Conservation (phyloP, 2,329 filamentous ascomycete species). For the Curvularia sp. region DNA sequence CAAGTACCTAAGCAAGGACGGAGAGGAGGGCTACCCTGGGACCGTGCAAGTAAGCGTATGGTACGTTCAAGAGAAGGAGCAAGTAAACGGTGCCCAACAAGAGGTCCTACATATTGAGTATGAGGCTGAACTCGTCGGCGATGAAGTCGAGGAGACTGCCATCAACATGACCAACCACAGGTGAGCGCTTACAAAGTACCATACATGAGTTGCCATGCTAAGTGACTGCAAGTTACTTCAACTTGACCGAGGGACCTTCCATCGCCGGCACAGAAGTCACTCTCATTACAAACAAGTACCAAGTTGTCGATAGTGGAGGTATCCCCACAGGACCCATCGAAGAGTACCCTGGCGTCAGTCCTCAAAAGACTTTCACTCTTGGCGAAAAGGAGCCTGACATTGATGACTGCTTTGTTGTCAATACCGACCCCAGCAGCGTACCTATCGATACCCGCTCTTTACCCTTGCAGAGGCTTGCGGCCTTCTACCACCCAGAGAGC, state of each 20-base stretch:
- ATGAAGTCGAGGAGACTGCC: slow-evolving; percentile 82
- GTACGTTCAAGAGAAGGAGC: slow-evolving; percentile 77
- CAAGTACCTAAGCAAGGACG: slow-evolving; percentile 71
- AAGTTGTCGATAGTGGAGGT: slow-evolving; percentile 73
- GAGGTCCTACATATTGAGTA: slow-evolving; percentile 85
- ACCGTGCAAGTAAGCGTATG: slow-evolving; percentile 77
- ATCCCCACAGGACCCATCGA: slow-evolving; percentile 76
- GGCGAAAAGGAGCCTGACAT: slow-evolving; percentile 75
- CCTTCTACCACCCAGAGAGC: slow-evolving; percentile 75
- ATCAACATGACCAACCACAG: slow-evolving; percentile 97
- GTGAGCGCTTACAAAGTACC: slow-evolving; percentile 53
- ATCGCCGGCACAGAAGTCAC: slow-evolving; percentile 68
- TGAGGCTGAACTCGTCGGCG: slow-evolving; percentile 78
- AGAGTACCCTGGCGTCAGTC: slow-evolving; percentile 69
- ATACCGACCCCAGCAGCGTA: slow-evolving; percentile 63
- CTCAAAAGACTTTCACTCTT: slow-evolving; percentile 73
- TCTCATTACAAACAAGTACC: slow-evolving; percentile 67
- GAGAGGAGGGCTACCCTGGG: slow-evolving; percentile 90
- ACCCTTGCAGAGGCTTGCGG: slow-evolving; percentile 71
- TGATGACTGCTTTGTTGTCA: slow-evolving; percentile 89
- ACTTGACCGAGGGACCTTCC: slow-evolving; percentile 65
- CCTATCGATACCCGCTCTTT: slow-evolving; percentile 60
- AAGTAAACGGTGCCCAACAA: slow-evolving; percentile 66
- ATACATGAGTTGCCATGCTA: background rate
- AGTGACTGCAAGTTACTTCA: slow-evolving; percentile 65